Evolutionary conservation across 345 rosid species (phyloP), one percentile per base, ranked within the genome.

Genomic region (Euphorbia pulcherrima): DNA sequence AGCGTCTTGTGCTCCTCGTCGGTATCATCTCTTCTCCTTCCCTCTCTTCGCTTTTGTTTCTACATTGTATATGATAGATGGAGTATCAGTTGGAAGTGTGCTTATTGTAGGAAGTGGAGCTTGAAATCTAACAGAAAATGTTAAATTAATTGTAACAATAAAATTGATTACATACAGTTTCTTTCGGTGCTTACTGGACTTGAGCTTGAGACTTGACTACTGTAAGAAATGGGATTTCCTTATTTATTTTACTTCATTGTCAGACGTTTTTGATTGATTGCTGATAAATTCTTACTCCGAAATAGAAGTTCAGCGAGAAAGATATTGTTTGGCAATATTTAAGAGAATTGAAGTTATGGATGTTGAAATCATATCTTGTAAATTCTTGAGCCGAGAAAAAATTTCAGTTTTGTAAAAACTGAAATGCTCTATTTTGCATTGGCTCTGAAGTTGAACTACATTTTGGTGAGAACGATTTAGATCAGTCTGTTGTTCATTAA

Each of bases 1-100:
- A 93, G 26, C 97, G 98, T 48, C 97, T 93, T 52, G 85, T 93
- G 26, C 90, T 93, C 44, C 81, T 93, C 52, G 84, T 93, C 18
- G 93, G 97, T 93, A 83, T 13, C 76, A 10, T 35, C 11, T 27
- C 20, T 5, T 51, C 20, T 23, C 27, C 30, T 14, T 6, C 54
- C 12, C 44, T 47, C 4, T 58, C 44, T 54, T 68, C 64, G 64
- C n/a, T 68, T 47, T 23, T 76, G 73, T 40, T 61, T 68, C 53
- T 10, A 1, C 18, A 33, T 60, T 60, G 5, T 0, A 37, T n/a
- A n/a, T n/a, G n/a, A n/a, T 53, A 2, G 29, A 40, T 20, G 21
- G 50, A 21, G 58, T 35, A 33, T 20, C 23, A 28, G 18, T 23
- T 35, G 47, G 59, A 12, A 44, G 53, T 55, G n/a, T 40, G 59